Evolutionary conservation across 495 filamentous ascomycete species (phyloP).

Genomic region (Cercophora sp.): DNA sequence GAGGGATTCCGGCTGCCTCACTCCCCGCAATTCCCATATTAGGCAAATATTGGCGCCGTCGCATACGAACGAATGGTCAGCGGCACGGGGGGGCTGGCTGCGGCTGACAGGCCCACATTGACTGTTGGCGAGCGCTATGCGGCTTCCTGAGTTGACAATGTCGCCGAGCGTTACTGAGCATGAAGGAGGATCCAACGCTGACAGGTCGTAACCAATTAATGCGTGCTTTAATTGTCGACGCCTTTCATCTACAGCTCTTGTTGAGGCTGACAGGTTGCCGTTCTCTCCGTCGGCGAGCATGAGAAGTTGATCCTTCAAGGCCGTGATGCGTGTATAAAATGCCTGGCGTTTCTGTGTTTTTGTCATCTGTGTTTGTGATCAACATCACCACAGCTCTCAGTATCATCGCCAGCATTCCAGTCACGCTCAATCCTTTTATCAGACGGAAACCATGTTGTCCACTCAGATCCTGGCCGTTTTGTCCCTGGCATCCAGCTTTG

Average conservation of each 20-base stretch:
- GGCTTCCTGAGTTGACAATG: background rate
- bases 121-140: background rate
- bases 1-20: too few species aligned
- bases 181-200: too few species aligned
- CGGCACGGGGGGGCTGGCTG: background rate
- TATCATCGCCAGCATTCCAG: too few species aligned
- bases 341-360: background rate
- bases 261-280: background rate
- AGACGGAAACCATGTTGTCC: background rate
- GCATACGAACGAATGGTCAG: background rate
- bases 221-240: background rate
- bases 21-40: too few species aligned
- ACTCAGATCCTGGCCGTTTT: background rate
- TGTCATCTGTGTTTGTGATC: background rate
- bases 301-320: background rate
- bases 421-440: background rate
- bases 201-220: background rate
- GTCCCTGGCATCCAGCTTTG: background rate
- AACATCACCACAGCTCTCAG: slow-evolving; percentile 1
- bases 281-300: background rate
- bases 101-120: background rate
- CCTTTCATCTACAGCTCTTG: background rate
- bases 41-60: too few species aligned
- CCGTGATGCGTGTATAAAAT: background rate
- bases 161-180: too few species aligned